Conservation (phyloP, 2,329 filamentous ascomycete species). For the Cercospora zeina region DNA sequence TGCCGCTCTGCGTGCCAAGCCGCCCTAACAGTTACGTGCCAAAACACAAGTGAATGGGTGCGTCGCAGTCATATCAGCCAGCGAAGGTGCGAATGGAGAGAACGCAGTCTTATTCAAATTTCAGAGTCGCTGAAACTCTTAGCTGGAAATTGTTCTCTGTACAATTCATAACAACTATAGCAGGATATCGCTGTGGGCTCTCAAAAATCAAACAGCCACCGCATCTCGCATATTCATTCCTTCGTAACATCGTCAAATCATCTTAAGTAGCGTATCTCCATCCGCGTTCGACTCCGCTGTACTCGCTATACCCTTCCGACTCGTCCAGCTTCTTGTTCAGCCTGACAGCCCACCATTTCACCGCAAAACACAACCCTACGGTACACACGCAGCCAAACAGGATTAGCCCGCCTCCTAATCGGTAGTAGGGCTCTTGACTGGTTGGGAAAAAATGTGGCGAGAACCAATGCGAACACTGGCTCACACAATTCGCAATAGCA, state of each 20-base stretch:
- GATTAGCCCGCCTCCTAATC: background rate
- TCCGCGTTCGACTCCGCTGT: slow-evolving; percentile 36
- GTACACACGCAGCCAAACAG: background rate
- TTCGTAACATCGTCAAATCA: background rate
- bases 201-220: background rate
- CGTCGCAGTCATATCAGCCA: too few relatives aligned
- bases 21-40: too few relatives aligned
- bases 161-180: background rate
- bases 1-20: too few relatives aligned
- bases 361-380: slow-evolving; percentile 21
- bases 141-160: too few relatives aligned
- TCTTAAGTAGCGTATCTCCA: slow-evolving; percentile 35
- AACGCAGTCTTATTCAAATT: background rate
- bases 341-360: slow-evolving; percentile 34
- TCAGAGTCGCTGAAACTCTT: too few relatives aligned
- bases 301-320: slow-evolving; percentile 31
- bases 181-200: background rate
- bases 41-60: too few relatives aligned
- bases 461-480: slow-evolving; percentile 47
- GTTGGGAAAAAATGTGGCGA: slow-evolving; percentile 44
- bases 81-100: too few relatives aligned
- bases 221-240: background rate
- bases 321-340: slow-evolving; percentile 38
- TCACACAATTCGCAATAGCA: slow-evolving; percentile 48
- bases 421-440: background rate